phyloP scores from a whole-genome alignment of 1,284 basidiomycete species.

The Cutaneotrichosporon sp. region DNA sequence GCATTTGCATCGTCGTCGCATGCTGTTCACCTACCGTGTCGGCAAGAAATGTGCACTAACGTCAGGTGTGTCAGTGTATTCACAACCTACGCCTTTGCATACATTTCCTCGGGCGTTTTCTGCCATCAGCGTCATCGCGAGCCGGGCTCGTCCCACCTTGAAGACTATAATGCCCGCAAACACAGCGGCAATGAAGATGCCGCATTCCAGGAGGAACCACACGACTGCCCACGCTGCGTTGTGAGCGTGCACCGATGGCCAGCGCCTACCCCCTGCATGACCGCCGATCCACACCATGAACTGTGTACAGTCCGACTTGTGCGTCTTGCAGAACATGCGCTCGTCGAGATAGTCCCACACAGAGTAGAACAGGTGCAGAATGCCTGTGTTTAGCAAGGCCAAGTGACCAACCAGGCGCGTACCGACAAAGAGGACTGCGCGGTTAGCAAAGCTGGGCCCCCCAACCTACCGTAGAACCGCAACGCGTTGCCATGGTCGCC shows the following conservation, averaged over 20 bases:
- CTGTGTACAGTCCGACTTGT: constrained; percentile 45
- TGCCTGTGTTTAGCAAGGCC: constrained; percentile 17
- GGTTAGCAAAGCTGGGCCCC: too few relatives aligned
- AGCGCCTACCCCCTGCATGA: constrained; percentile 31
- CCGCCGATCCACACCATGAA: constrained; percentile 35
- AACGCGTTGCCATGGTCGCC: constrained; percentile 46
- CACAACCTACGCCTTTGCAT: constrained; percentile 23
- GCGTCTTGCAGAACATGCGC: constrained; percentile 43
- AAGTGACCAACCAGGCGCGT: not conserved
- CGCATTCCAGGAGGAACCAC: constrained; percentile 38
- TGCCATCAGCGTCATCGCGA: constrained; percentile 6
- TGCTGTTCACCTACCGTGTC: constrained; percentile 2
- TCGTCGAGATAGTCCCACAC: constrained; percentile 49
- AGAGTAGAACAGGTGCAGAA: constrained; percentile 47
- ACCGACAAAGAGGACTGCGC: constrained; percentile 19
- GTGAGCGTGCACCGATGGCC: not conserved
- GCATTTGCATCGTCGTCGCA: not conserved
- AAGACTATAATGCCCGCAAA: constrained; percentile 47
- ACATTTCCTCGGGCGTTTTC: constrained; percentile 30
- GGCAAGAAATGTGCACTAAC: constrained; percentile 24
- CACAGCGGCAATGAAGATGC: constrained; percentile 42
- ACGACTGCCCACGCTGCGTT: constrained; percentile 37
- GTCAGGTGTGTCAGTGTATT: not conserved
- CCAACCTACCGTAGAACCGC: constrained; percentile 39
- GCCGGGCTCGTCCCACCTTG: constrained; percentile 23